Evolutionary conservation across 2,329 filamentous ascomycete genomes (phyloP).

Genomic region (Pseudocercospora fuligena): DNA sequence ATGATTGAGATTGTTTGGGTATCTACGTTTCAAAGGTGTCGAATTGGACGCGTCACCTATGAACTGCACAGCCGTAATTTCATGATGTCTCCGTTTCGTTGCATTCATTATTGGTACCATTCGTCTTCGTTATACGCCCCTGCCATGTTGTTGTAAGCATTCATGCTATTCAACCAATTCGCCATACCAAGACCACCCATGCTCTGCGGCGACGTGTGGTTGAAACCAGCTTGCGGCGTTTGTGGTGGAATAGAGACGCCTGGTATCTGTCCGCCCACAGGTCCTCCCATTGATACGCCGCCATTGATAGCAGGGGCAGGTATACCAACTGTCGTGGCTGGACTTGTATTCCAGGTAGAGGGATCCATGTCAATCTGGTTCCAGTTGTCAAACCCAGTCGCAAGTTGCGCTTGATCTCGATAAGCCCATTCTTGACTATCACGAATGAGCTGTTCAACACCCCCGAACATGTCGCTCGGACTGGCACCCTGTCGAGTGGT

Average conservation of each 20-base stretch:
- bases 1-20: not conserved
- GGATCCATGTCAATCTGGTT: constrained; percentile 37
- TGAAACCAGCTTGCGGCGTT: not conserved
- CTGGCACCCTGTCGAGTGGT: constrained; percentile 41
- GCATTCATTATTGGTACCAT: constrained; percentile 46
- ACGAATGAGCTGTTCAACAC: constrained; percentile 63
- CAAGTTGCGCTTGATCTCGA: constrained; percentile 65
- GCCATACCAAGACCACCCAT: constrained; percentile 23
- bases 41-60: not conserved
- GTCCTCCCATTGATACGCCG: constrained; percentile 6
- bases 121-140: constrained; percentile 47
- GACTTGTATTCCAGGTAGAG: constrained; percentile 20
- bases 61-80: not conserved
- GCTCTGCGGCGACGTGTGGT: not conserved
- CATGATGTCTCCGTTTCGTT: not conserved
- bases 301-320: not conserved
- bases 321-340: constrained; percentile 9
- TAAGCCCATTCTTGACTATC: constrained; percentile 68
- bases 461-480: constrained; percentile 62
- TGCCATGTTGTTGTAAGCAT: constrained; percentile 36
- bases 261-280: constrained; percentile 6
- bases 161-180: constrained; percentile 36
- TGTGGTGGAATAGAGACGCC: not conserved
- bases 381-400: constrained; percentile 68
- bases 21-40: not conserved